Percentiles rank a stretch among this genome's conserved stretches.
phyloP scores from a whole-genome alignment of 176 grass and related monocot species.

The Bromus sterilis region DNA sequence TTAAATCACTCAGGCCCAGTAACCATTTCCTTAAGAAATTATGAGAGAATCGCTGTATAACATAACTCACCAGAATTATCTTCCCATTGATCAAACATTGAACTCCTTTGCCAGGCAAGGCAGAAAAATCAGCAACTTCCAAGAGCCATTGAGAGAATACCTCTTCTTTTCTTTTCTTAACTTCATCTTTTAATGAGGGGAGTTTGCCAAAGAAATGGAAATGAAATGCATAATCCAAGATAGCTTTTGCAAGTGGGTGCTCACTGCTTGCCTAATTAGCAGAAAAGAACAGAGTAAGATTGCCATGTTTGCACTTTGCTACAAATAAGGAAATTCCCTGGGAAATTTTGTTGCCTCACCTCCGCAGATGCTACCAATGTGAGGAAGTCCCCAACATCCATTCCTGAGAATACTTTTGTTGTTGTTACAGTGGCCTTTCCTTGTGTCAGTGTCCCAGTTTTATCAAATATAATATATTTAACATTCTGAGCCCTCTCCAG shows the following conservation, averaged over 20 bases:
- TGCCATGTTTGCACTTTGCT: background rate
- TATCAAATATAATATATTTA: conserved; percentile 68
- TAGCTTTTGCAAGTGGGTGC: conserved; percentile 87
- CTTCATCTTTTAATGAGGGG: conserved; percentile 27
- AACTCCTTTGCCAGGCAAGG: conserved; percentile 80
- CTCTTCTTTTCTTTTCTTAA: conserved; percentile 57
- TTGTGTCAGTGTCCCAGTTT: conserved; percentile 84
- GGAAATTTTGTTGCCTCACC: conserved; percentile 29
- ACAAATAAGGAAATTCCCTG: background rate
- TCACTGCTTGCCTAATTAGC: conserved; percentile 88
- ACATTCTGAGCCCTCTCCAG: conserved; percentile 75
- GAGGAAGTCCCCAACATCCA: conserved; percentile 70
- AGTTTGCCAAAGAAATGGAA: conserved; percentile 87
- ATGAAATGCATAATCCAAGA: conserved; percentile 86
- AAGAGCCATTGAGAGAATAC: conserved; percentile 80
- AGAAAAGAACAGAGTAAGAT: conserved; percentile 24
- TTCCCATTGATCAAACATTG: conserved; percentile 64
- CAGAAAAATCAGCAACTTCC: conserved; percentile 59
- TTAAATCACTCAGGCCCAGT: background rate
- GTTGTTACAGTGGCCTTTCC: conserved; percentile 72
- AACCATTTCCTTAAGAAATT: background rate
- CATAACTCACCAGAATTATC: conserved; percentile 64
- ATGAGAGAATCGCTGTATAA: background rate
- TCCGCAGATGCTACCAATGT: conserved; percentile 77
- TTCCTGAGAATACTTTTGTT: conserved; percentile 51